Percentiles rank a stretch among this genome's conserved stretches.
phyloP scores from a whole-genome alignment of 2,329 filamentous ascomycete genomes.

The Neocatenulostroma microsporum region DNA sequence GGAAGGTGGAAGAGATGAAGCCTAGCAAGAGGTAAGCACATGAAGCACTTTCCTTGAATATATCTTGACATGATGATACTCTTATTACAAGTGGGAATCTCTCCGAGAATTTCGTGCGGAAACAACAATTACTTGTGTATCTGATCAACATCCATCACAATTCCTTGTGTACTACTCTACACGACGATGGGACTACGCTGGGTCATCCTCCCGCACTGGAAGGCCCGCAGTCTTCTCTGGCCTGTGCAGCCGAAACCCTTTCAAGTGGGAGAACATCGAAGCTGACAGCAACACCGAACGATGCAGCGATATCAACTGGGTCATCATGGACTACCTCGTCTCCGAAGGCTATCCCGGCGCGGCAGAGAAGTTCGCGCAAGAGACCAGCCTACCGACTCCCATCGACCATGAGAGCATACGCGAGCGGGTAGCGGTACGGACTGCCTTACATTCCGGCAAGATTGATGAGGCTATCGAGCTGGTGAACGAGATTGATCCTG shows the following conservation, averaged over 20 bases:
- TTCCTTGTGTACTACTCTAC: no score
- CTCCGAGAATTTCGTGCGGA: slow-evolving; percentile 95
- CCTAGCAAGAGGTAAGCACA: slow-evolving; percentile 67
- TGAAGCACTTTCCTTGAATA: slow-evolving; percentile 4
- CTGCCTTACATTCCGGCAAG: slow-evolving; percentile 75
- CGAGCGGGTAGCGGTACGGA: slow-evolving; percentile 72
- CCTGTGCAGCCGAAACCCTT: no score
- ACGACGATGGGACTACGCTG: slow-evolving; percentile 6
- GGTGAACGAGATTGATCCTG: slow-evolving; percentile 81
- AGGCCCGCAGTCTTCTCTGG: no score
- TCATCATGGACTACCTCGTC: slow-evolving; percentile 95
- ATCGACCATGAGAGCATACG: slow-evolving; percentile 63
- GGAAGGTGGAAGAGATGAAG: slow-evolving; percentile 74
- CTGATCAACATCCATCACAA: no score
- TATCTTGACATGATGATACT: slow-evolving; percentile 78
- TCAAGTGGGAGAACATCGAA: slow-evolving; percentile 4
- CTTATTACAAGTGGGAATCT: slow-evolving; percentile 97
- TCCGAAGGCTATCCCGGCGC: slow-evolving; percentile 91
- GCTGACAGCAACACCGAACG: slow-evolving; percentile 14
- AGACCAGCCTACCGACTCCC: slow-evolving; percentile 76
- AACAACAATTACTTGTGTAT: slow-evolving; percentile 71
- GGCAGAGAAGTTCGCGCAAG: slow-evolving; percentile 84
- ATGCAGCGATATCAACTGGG: slow-evolving; percentile 79
- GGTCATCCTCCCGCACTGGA: slow-evolving; percentile 8
- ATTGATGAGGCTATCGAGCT: slow-evolving; percentile 78